Evolutionary conservation across 176 grass and related monocot species (phyloP).

Genomic region (Chrysopogon serrulatus): DNA sequence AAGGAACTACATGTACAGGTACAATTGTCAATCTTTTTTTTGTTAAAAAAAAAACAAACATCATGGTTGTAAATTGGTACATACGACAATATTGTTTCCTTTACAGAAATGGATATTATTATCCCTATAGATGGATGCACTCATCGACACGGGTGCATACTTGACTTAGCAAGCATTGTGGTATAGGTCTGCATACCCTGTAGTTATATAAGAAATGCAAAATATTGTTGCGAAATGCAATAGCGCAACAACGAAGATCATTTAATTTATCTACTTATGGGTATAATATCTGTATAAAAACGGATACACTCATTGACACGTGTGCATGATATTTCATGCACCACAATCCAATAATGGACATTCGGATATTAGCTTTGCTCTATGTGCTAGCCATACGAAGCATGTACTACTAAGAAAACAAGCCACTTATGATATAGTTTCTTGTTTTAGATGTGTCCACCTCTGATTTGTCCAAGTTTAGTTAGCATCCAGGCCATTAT

Average conservation of each 20-base stretch:
- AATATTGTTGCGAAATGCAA: neutral
- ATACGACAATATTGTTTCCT: neutral
- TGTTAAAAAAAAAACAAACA: neutral
- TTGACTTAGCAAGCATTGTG: neutral
- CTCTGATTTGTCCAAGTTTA: conserved; percentile 14
- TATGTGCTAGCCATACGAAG: neutral
- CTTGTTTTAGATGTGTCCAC: conserved; percentile 15
- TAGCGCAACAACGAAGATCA: neutral
- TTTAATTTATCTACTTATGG: neutral
- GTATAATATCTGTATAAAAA: neutral
- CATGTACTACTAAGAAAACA: neutral
- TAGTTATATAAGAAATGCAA: neutral
- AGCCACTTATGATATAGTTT: neutral
- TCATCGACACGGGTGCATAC: neutral
- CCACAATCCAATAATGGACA: neutral
- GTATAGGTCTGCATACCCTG: neutral
- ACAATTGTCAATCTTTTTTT: neutral
- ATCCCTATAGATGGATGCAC: neutral
- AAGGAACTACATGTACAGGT: neutral
- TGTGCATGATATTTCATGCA: neutral
- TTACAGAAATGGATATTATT: neutral
- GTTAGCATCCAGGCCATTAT: neutral
- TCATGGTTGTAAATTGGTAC: neutral
- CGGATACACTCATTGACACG: conserved; percentile 18
- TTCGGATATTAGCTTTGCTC: neutral